Base-by-base conservation (phyloP, 495 filamentous ascomycete genomes). In the Aspergillus wentii region DNA sequence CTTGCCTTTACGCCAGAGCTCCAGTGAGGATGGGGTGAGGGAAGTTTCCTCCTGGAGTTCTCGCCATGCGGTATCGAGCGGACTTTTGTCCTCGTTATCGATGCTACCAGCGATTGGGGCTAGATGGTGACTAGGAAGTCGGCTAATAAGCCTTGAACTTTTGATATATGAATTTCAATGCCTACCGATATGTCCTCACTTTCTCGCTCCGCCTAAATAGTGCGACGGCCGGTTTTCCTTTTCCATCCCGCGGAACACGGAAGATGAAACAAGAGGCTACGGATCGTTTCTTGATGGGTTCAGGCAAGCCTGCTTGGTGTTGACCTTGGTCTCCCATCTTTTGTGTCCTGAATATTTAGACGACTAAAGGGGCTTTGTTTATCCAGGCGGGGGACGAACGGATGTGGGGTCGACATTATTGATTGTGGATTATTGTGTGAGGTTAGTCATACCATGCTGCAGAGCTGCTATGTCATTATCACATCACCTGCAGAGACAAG, bases 31-130 rank as follows among this genome's bases (percentile, higher is more conserved):
- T 0, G 59, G 32, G 0, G 63, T 69, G 5, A 86, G 54, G 0
- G 55, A 62, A 0, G 81, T 85, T 48, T 85, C 81, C 57, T 86
- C 81, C 3, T 46, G 37, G 10, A 86, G 57, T 49, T 83, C 80
- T 15, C 81, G 73, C 66, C 73, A 75, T 30, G 82, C 82, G 0
- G 79, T 68, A 2, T 57, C 50, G 14, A 78, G 42, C 0, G 79
- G 72, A 7, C 52, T 61, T 1, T 56, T 39, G 44, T 85, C 82
- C 2, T 48, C 36, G 9, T 51, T 9, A 3, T 78, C 70, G 42
- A 86, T 75, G 30, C 57, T 68, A 23, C 82, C 82, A 3, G 76
- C 75, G n/a, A 82, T 78, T 0, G 78, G 71, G 3, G 73, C 79
- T 17, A 75, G 58, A 41, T 67, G 69, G 43, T 79, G 61, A 17